These are phyloP conservation scores for Austroboletus eburneus DNA, from an alignment of 768 basidiomycete genomes.

Conservation along the genomic window DNA sequence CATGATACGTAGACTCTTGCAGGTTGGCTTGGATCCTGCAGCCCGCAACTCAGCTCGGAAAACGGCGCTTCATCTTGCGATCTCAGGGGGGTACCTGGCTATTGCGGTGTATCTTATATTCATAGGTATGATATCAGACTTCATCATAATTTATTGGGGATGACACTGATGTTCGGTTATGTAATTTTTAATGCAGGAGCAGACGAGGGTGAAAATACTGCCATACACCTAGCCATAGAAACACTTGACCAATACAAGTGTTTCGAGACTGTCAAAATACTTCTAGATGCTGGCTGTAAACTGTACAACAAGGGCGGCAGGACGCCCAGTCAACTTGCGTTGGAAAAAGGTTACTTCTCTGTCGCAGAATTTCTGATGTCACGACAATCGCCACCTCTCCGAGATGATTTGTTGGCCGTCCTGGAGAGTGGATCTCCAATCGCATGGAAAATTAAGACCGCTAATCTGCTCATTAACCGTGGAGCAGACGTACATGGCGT, in stretches of 20 bases:
- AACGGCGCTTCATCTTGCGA: slow-evolving; percentile 2
- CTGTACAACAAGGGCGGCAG: background rate
- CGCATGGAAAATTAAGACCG: background rate
- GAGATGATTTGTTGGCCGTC: background rate
- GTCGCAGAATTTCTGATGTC: background rate
- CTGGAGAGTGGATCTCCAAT: background rate
- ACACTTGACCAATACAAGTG: background rate
- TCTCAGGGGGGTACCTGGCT: background rate
- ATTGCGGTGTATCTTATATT: slow-evolving; percentile 1
- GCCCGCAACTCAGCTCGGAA: background rate
- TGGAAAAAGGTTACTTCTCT: background rate
- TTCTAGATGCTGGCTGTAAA: background rate
- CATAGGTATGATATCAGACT: background rate
- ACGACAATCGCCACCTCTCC: background rate
- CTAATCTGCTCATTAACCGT: background rate
- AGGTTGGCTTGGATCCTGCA: background rate
- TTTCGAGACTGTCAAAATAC: background rate
- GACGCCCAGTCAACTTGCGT: background rate
- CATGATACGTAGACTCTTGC: slow-evolving; percentile 3
- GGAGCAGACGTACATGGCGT: background rate
- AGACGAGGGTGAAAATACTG: background rate
- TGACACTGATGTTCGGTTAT: background rate
- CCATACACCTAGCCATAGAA: background rate
- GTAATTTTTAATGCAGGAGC: background rate
- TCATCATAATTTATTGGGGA: slow-evolving; percentile 1